Evolutionary conservation across 768 basidiomycete genomes (phyloP).

Genomic region (Ramaria sp.): DNA sequence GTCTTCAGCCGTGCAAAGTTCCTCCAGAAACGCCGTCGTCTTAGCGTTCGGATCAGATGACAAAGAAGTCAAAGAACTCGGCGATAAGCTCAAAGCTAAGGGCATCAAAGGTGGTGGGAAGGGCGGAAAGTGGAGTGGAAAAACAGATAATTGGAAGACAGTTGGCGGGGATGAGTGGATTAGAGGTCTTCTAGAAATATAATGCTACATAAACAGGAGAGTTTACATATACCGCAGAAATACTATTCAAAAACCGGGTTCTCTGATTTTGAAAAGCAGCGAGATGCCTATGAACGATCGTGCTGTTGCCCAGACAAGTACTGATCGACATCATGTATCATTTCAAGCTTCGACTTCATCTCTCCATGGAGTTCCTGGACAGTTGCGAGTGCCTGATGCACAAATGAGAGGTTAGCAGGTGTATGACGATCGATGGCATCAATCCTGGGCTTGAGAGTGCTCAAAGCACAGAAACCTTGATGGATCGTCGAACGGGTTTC

Average conservation of each 20-base stretch:
- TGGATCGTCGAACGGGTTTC: background rate
- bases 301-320: background rate
- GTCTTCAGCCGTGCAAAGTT: slow-evolving; percentile 49
- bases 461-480: background rate
- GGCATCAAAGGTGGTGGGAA: slow-evolving; percentile 72
- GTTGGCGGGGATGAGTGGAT: slow-evolving; percentile 10
- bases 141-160: slow-evolving; percentile 55
- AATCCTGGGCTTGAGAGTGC: background rate
- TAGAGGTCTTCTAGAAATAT: background rate
- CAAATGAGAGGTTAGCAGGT: background rate
- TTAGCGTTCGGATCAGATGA: slow-evolving; percentile 54
- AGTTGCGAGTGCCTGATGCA: background rate
- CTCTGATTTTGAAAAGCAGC: too few species aligned
- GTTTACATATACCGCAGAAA: too few species aligned
- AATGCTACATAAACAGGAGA: background rate
- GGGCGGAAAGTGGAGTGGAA: slow-evolving; percentile 67
- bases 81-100: slow-evolving; percentile 45
- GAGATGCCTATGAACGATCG: background rate
- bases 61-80: slow-evolving; percentile 44
- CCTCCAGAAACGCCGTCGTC: slow-evolving; percentile 40
- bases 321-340: slow-evolving; percentile 1
- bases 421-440: background rate
- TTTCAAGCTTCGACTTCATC: background rate
- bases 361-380: background rate
- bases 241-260: too few species aligned